Evolutionary conservation across 2,329 filamentous ascomycete genomes (phyloP).

Genomic region (Ascochyta lentis): DNA sequence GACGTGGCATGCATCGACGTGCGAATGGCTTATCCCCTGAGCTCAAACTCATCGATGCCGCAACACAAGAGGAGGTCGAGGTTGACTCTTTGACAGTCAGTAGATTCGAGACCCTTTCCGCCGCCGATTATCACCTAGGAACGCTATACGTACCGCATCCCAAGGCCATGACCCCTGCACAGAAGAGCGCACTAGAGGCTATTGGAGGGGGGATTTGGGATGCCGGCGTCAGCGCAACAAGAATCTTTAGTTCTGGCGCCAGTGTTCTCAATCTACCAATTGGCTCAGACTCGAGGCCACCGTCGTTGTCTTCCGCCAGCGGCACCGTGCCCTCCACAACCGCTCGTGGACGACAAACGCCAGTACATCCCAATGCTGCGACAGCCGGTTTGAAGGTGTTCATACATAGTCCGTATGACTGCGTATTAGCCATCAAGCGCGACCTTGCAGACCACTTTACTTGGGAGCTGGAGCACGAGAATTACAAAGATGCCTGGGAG

Average conservation of each 20-base stretch:
- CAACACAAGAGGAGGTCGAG: slow-evolving; percentile 81
- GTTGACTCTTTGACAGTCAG: slow-evolving; percentile 86
- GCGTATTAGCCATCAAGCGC: slow-evolving; percentile 86
- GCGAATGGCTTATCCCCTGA: slow-evolving; percentile 86
- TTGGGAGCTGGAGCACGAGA: slow-evolving; percentile 83
- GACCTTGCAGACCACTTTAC: slow-evolving; percentile 83
- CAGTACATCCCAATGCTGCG: slow-evolving; percentile 56
- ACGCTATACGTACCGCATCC: slow-evolving; percentile 79
- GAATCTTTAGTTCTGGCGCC: slow-evolving; percentile 84
- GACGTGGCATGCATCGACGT: slow-evolving; percentile 71
- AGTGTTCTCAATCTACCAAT: slow-evolving; percentile 66
- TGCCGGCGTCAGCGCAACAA: slow-evolving; percentile 83
- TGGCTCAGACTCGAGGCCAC: slow-evolving; percentile 47
- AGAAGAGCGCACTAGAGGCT: slow-evolving; percentile 77
- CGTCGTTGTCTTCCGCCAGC: slow-evolving; percentile 44
- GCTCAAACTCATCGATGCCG: slow-evolving; percentile 86
- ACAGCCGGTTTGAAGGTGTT: slow-evolving; percentile 79
- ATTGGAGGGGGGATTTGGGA: slow-evolving; percentile 86
- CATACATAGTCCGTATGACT: slow-evolving; percentile 96
- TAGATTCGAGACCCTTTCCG: slow-evolving; percentile 83
- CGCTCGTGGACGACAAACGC: slow-evolving; percentile 29
- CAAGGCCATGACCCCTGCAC: slow-evolving; percentile 64
- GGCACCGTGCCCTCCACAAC: slow-evolving; percentile 19
- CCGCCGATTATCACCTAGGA: slow-evolving; percentile 89
- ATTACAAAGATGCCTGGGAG: slow-evolving; percentile 87